These are phyloP conservation scores for Vararia minispora DNA, from an alignment of 768 basidiomycete genomes.

Conservation along the genomic window DNA sequence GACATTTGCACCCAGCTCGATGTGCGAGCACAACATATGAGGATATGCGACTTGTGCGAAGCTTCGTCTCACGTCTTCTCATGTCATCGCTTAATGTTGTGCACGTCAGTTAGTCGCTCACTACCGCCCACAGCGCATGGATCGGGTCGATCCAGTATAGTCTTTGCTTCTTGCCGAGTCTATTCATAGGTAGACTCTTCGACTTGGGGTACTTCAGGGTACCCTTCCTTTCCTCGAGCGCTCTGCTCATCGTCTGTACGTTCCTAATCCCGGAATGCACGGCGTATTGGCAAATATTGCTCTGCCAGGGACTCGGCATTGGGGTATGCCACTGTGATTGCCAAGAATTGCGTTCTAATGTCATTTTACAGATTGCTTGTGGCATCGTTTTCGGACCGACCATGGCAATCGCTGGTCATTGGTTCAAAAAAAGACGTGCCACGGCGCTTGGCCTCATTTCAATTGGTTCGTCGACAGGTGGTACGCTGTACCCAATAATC, in stretches of 20 bases:
- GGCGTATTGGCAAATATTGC: conserved; percentile 66
- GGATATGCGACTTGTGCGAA: not conserved
- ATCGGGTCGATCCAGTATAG: conserved; percentile 69
- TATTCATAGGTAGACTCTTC: conserved; percentile 58
- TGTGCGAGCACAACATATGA: no score
- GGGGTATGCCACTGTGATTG: conserved; percentile 30
- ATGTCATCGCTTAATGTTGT: no score
- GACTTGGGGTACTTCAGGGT: conserved; percentile 58
- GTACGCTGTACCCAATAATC: conserved; percentile 59
- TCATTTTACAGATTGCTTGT: conserved; percentile 15
- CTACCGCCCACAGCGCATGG: conserved; percentile 47
- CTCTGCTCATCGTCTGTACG: conserved; percentile 39
- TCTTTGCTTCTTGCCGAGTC: conserved; percentile 48
- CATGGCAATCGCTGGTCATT: conserved; percentile 52
- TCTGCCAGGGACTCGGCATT: conserved; percentile 59
- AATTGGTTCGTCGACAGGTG: conserved; percentile 57
- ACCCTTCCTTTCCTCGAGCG: conserved; percentile 36
- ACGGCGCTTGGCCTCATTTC: conserved; percentile 53
- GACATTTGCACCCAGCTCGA: no score
- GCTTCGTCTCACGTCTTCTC: not conserved
- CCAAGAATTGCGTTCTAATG: not conserved
- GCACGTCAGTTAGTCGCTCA: no score
- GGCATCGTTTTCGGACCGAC: conserved; percentile 57
- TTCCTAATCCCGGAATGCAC: conserved; percentile 65
- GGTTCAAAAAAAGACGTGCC: conserved; percentile 53